A percentile compares a stretch with the other conserved stretches of the same genome.
These are phyloP conservation scores for Neurospora sp. DNA, from an alignment of 2,329 filamentous ascomycete species.

Conservation along the genomic window DNA sequence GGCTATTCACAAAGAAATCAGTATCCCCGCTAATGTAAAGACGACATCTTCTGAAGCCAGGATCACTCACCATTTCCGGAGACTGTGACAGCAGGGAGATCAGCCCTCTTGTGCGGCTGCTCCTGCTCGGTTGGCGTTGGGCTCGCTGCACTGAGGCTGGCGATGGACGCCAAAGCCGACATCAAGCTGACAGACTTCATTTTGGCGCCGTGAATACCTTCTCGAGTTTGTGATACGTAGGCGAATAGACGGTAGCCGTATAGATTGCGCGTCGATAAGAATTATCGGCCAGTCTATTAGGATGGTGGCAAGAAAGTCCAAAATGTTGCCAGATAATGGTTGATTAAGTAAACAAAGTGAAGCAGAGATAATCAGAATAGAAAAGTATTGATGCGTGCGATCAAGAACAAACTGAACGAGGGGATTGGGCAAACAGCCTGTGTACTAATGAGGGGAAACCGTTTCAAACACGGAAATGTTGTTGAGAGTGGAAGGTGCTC, in stretches of 20 bases:
- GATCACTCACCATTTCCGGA: slow-evolving; percentile 44
- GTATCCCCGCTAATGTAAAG: not conserved
- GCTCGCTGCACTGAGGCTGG: slow-evolving; percentile 30
- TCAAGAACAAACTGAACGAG: not conserved
- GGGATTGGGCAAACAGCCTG: not conserved
- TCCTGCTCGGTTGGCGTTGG: slow-evolving; percentile 40
- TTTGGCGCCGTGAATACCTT: not conserved
- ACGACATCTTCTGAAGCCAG: not conserved
- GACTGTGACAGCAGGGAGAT: slow-evolving; percentile 38
- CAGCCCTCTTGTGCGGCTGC: slow-evolving; percentile 39
- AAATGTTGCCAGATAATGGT: not conserved
- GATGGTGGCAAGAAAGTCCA: not conserved
- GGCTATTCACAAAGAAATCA: slow-evolving; percentile 28
- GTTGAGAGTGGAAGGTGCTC: not conserved
- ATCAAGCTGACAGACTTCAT: slow-evolving; percentile 24
- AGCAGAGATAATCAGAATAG: not conserved
- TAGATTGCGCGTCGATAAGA: not conserved
- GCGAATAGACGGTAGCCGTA: not conserved
- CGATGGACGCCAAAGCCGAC: slow-evolving; percentile 37
- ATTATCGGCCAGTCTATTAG: not conserved
- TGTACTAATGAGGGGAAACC: not conserved
- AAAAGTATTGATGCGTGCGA: not conserved
- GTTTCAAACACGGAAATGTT: not conserved
- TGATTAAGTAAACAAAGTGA: not conserved
- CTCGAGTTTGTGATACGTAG: not conserved